phyloP scores from a whole-genome alignment of 2,329 filamentous ascomycete genomes.

The Hypoxylon sp. region DNA sequence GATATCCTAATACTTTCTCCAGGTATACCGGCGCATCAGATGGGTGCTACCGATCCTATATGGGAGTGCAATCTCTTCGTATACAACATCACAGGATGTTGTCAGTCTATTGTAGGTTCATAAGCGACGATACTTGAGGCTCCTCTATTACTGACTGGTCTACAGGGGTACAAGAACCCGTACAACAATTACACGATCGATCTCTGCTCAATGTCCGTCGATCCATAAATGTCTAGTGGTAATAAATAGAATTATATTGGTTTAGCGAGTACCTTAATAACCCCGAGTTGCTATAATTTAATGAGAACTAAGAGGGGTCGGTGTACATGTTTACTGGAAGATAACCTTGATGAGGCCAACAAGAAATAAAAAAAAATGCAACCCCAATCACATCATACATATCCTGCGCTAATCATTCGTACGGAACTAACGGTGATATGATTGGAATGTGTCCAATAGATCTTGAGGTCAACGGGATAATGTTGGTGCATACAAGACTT shows the following conservation, averaged over 20 bases:
- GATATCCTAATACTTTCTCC: conserved; percentile 7
- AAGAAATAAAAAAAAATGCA: background rate
- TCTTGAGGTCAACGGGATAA: conserved; percentile 1
- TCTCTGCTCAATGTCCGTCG: conserved; percentile 45
- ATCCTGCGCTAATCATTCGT: background rate
- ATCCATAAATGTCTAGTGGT: conserved; percentile 14
- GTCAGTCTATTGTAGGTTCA: conserved; percentile 48
- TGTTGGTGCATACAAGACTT: background rate
- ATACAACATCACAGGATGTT: conserved; percentile 52
- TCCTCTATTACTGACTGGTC: background rate
- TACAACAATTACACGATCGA: conserved; percentile 48
- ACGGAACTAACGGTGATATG: conserved; percentile 10
- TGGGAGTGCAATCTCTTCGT: conserved; percentile 51
- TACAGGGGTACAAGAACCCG: conserved; percentile 50
- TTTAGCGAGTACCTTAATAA: background rate
- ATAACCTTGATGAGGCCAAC: background rate
- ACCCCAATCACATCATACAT: background rate
- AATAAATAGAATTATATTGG: background rate
- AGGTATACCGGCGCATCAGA: conserved; percentile 48
- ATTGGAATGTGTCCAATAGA: conserved; percentile 15
- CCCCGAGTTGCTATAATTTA: background rate
- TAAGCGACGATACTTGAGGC: background rate
- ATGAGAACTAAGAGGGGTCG: background rate
- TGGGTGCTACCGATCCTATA: conserved; percentile 45
- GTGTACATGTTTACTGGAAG: background rate